Evolutionary conservation across 345 rosid genomes (phyloP).

Genomic region (Erysimum cheiranthoides): DNA sequence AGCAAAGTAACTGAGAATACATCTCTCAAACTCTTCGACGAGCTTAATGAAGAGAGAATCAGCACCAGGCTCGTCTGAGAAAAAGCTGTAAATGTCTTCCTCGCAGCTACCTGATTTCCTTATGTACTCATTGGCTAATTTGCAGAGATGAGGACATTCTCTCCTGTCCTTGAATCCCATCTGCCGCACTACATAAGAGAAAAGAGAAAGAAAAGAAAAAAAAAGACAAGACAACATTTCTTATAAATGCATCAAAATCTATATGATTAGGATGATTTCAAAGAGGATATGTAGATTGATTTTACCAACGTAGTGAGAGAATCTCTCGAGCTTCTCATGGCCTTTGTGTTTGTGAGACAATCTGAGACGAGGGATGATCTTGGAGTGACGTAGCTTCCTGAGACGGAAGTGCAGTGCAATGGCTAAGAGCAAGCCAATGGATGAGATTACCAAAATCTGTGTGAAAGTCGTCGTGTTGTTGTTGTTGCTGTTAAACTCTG

Average conservation of each 20-base stretch:
- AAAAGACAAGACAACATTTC: constrained; percentile 16
- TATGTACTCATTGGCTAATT: constrained; percentile 83
- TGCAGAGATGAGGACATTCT: constrained; percentile 86
- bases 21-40: constrained; percentile 87
- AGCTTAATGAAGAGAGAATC: constrained; percentile 85
- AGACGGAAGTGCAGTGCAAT: constrained; percentile 60
- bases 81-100: constrained; percentile 71
- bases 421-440: constrained; percentile 68
- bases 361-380: constrained; percentile 67
- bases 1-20: constrained; percentile 91
- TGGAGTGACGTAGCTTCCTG: constrained; percentile 58
- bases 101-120: constrained; percentile 70
- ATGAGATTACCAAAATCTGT: constrained; percentile 66
- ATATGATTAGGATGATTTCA: constrained; percentile 28
- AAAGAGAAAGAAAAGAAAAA: neutral
- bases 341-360: constrained; percentile 50
- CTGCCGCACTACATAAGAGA: constrained; percentile 69
- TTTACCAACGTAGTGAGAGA: constrained; percentile 91
- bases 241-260: constrained; percentile 31
- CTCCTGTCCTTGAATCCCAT: constrained; percentile 83
- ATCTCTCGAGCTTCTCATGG: constrained; percentile 75
- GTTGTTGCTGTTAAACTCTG: constrained; percentile 32
- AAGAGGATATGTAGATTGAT: constrained; percentile 38
- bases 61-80: constrained; percentile 64
- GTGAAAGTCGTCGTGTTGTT: constrained; percentile 46